Base-by-base conservation (phyloP, 345 rosid genomes). In the Pistacia atlantica region DNA sequence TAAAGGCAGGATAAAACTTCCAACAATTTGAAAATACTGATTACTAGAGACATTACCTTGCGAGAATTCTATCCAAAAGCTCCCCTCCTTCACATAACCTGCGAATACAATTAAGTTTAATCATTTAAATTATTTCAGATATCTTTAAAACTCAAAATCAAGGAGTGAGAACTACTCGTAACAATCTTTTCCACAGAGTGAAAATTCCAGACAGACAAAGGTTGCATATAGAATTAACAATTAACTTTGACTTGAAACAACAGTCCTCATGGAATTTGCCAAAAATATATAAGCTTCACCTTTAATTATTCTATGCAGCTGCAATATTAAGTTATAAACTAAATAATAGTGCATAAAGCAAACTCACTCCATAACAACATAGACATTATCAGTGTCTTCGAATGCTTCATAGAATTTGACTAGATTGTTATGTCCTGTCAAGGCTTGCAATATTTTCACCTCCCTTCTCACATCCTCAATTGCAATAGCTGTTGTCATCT, bases 21-120 rank as follows among this genome's bases (percentile, higher is more conserved):
- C 42, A 69, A 52, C 48, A 63, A n/a, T 75, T 67, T 54, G 3
- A 20, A 55, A 11, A 52, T 1, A 65, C 11, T 62, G 14, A 79
- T 46, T 42, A 67, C 58, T 17, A 52, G 57, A 69, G 46, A 31
- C 72, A 71, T 75, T 35, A 96, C 99, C 99, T 91, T 69, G 95
- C 83, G 67, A 91, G 86, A 84, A 96, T 93, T 83, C 92, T 92
- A 76, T 91, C 98, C 64, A 96, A 87, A 48, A 96, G 97, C 80
- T 93, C 98, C 68, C 99, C 99, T 75, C 99, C 99, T 89, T 89
- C 97, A 81, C 99, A 96, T 72, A 96, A 75, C 95, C 99, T 96
- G 93, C 80, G 87, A 76, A 74, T 58, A 72, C 35, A 70, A 79
- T 60, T 17, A 54, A 57, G 63, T 72, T 61, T 55, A 70, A 63